A percentile compares a stretch with the other conserved stretches of the same genome.
Conservation (phyloP, 2,329 filamentous ascomycete genomes). For the Xylariales sp. region DNA sequence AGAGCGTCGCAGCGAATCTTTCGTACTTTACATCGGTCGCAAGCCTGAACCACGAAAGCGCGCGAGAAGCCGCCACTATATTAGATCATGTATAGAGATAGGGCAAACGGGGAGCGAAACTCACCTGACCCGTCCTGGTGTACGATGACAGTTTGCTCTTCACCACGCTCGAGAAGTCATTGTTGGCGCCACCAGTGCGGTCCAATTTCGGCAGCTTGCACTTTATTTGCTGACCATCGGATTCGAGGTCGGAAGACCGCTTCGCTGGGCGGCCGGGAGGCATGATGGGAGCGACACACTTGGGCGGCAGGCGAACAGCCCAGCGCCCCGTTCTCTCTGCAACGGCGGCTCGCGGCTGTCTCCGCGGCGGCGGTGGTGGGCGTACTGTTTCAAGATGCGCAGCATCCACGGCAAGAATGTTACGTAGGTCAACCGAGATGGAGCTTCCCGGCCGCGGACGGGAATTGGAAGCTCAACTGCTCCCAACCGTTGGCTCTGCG, state of each 20-base stretch:
- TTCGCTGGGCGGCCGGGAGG: conserved; percentile 38
- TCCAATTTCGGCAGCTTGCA: conserved; percentile 47
- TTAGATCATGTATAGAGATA: background rate
- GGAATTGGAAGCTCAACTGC: no score
- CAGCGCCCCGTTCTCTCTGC: no score
- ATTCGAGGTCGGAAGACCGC: conserved; percentile 32
- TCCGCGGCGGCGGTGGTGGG: no score
- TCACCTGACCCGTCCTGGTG: conserved; percentile 63
- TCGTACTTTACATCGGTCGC: conserved; percentile 84
- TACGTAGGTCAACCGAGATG: no score
- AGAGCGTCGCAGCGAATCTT: conserved; percentile 86
- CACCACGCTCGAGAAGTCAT: conserved; percentile 52
- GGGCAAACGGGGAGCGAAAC: background rate
- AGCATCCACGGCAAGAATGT: no score
- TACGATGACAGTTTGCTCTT: conserved; percentile 52
- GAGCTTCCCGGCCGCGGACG: no score
- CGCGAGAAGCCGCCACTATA: no score
- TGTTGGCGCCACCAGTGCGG: conserved; percentile 29
- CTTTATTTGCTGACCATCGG: conserved; percentile 33
- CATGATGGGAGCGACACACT: conserved; percentile 22
- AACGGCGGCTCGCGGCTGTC: no score
- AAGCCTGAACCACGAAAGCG: conserved; percentile 42
- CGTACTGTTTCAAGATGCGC: no score
- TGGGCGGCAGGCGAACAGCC: no score
- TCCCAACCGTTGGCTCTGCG: no score